These are phyloP conservation scores for Lophium mytilinum DNA, from an alignment of 495 filamentous ascomycete species.

Conservation along the genomic window DNA sequence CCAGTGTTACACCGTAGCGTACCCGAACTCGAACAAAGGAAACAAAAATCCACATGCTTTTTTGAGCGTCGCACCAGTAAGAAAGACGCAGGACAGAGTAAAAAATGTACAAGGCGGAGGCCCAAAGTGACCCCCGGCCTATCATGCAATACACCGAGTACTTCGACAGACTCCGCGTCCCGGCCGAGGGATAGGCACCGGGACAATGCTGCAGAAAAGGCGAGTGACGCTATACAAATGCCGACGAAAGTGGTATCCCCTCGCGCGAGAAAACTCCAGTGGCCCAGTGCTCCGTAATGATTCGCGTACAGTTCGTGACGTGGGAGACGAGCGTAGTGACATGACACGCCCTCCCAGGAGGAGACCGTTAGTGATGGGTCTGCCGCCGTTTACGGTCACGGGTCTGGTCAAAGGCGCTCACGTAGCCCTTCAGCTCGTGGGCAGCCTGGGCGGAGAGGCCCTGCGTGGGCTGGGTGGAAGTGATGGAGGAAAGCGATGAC, in stretches of 20 bases:
- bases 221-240: conserved; percentile 1
- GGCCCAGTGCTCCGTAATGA: not conserved
- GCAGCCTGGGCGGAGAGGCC: conserved; percentile 68
- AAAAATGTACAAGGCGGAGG: not conserved
- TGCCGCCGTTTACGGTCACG: conserved; percentile 56
- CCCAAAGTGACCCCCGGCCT: not conserved
- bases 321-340: not conserved
- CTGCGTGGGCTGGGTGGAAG: conserved; percentile 44
- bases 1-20: too few species aligned
- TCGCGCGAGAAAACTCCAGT: not conserved
- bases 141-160: not conserved
- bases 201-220: not conserved
- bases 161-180: not conserved
- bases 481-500: conserved; percentile 73
- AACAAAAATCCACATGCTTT: not conserved
- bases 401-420: conserved; percentile 77
- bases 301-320: not conserved
- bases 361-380: conserved; percentile 27
- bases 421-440: conserved; percentile 76
- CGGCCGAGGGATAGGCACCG: not conserved
- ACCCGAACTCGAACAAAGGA: not conserved
- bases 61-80: not conserved
- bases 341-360: not conserved
- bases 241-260: not conserved
- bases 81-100: not conserved